phyloP scores from a whole-genome alignment of 2,329 filamentous ascomycete species.

The Ceratocystis diversiconidia region DNA sequence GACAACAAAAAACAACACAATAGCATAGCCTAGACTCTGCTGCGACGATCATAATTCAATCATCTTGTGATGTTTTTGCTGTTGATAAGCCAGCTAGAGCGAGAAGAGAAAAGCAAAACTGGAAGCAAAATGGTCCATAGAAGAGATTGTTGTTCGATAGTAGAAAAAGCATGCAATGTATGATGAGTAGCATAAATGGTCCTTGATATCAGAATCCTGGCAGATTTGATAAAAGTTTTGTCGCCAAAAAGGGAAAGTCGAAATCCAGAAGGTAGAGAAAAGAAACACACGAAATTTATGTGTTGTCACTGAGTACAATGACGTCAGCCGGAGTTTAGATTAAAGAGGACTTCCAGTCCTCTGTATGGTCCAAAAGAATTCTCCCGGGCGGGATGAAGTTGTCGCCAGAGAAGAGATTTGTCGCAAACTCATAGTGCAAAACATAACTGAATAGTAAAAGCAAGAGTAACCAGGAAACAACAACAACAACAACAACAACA shows the following conservation, averaged over 20 bases:
- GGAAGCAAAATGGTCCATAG: conserved; percentile 14
- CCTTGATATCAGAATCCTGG: conserved; percentile 2
- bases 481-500: conserved; percentile 9
- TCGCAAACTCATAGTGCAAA: conserved; percentile 24
- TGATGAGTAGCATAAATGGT: not conserved
- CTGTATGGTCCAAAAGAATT: not conserved
- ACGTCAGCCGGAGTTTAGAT: not conserved
- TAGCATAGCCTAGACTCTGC: not conserved
- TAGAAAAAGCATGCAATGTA: not conserved
- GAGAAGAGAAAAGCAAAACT: not conserved
- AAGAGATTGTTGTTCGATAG: conserved; percentile 7
- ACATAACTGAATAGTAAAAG: conserved; percentile 23
- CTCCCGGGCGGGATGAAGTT: conserved; percentile 1
- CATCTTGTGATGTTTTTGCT: not conserved
- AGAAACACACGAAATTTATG: conserved; percentile 5
- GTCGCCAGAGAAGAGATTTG: not conserved
- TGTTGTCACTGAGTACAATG: not conserved
- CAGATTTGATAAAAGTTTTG: not conserved
- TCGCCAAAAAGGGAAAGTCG: conserved; percentile 5
- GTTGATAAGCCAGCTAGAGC: not conserved
- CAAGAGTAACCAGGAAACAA: conserved; percentile 8
- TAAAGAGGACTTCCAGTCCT: conserved; percentile 4
- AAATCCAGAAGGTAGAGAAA: not conserved
- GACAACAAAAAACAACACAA: not conserved
- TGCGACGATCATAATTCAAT: conserved; percentile 5